These are phyloP conservation scores for Flaveria brownii DNA, from an alignment of 129 eudicot species.

Conservation along the genomic window DNA sequence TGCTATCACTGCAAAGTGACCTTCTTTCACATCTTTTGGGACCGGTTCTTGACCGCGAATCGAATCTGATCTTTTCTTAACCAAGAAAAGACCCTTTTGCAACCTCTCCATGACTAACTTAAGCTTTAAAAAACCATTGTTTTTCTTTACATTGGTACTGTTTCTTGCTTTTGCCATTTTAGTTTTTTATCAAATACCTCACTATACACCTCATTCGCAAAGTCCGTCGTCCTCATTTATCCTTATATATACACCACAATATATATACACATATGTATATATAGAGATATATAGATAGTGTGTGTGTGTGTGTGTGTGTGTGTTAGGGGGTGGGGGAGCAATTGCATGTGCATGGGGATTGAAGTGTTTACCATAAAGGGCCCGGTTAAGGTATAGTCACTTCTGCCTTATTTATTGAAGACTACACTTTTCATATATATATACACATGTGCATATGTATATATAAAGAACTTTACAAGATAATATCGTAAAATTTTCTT, in stretches of 20 bases:
- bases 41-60: constrained; percentile 22
- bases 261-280: too few relatives aligned
- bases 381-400: constrained; percentile 38
- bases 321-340: constrained; percentile 13
- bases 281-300: neutral
- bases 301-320: neutral
- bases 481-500: too few relatives aligned
- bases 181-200: constrained; percentile 6
- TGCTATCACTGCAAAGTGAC: constrained; percentile 51
- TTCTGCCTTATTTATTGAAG: constrained; percentile 25
- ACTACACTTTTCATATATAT: neutral
- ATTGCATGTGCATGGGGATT: constrained; percentile 37
- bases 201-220: constrained; percentile 7
- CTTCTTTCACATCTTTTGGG: constrained; percentile 48
- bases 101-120: constrained; percentile 29
- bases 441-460: neutral
- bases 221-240: neutral
- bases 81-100: constrained; percentile 41
- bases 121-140: constrained; percentile 36
- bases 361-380: neutral
- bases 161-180: constrained; percentile 33
- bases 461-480: too few relatives aligned
- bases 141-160: constrained; percentile 28
- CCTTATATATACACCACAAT: constrained; percentile 35
- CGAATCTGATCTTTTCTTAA: constrained; percentile 14